Conservation (phyloP, 2,329 filamentous ascomycete genomes). For the Xenoacremonium recifei region DNA sequence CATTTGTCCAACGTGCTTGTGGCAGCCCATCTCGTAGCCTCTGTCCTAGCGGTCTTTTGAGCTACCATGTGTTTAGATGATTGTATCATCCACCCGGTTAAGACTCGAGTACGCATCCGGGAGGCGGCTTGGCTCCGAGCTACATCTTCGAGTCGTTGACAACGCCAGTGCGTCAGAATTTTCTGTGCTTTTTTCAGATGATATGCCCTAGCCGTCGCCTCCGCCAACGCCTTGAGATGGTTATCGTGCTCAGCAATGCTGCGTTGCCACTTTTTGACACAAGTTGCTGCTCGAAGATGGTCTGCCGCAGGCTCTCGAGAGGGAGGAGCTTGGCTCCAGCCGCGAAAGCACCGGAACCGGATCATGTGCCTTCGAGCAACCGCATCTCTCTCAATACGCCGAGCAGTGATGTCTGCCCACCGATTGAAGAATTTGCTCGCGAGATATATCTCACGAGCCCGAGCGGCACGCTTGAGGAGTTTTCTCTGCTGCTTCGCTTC, state of each 20-base stretch:
- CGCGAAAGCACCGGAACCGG: constrained; percentile 45
- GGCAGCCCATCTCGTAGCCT: constrained; percentile 13
- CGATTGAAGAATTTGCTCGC: constrained; percentile 37
- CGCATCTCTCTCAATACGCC: constrained; percentile 64
- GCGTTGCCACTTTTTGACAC: constrained; percentile 34
- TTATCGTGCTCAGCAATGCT: constrained; percentile 23
- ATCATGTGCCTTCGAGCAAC: constrained; percentile 70
- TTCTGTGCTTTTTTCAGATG: constrained; percentile 16
- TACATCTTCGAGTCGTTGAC: constrained; percentile 19
- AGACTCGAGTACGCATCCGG: constrained; percentile 13
- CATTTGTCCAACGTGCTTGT: constrained; percentile 19
- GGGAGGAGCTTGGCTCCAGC: constrained; percentile 34
- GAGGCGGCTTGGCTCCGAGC: constrained; percentile 13
- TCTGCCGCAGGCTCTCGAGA: constrained; percentile 28
- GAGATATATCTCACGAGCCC: constrained; percentile 65
- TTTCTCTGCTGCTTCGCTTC: constrained; percentile 17
- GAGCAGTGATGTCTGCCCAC: constrained; percentile 65
- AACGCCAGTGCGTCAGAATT: constrained; percentile 28
- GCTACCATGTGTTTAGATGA: constrained; percentile 11
- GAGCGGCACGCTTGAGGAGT: constrained; percentile 52
- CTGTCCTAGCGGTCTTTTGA: constrained; percentile 15
- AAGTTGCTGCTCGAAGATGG: constrained; percentile 28
- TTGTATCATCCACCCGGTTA: constrained; percentile 22
- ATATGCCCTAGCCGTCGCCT: constrained; percentile 19
- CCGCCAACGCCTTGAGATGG: constrained; percentile 24